Conservation (phyloP, 1,284 basidiomycete genomes). For the Schizophyllum amplum region DNA sequence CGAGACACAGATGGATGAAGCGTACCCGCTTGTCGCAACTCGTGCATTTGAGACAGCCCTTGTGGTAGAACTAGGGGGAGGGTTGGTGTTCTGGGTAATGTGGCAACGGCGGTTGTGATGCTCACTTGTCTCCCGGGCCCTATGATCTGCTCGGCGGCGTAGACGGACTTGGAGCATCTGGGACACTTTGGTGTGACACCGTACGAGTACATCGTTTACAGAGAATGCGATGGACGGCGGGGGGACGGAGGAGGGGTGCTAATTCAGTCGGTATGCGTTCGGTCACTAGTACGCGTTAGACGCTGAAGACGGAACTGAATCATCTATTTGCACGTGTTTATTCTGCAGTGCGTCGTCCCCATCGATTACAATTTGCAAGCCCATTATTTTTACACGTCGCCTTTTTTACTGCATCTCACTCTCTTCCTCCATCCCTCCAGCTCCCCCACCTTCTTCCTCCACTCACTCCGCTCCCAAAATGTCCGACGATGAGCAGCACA, state of each 20-base stretch:
- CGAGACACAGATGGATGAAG: not conserved
- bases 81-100: not conserved
- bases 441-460: slow-evolving; percentile 14
- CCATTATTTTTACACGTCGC: not conserved
- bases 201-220: not conserved
- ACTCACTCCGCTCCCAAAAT: slow-evolving; percentile 36
- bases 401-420: slow-evolving; percentile 1
- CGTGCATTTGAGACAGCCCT: slow-evolving; percentile 63
- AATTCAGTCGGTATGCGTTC: not conserved
- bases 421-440: slow-evolving; percentile 15
- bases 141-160: slow-evolving; percentile 54
- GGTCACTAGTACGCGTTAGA: not conserved
- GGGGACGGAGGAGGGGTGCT: no score
- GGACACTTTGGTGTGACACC: slow-evolving; percentile 44
- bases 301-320: not conserved
- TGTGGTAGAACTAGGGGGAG: slow-evolving; percentile 63
- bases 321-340: not conserved
- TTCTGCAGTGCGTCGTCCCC: not conserved
- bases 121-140: not conserved
- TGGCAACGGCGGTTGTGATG: not conserved
- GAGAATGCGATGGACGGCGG: no score
- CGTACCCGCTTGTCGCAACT: slow-evolving; percentile 20
- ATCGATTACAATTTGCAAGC: not conserved
- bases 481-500: slow-evolving; percentile 88
- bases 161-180: slow-evolving; percentile 51